A percentile compares a stretch with the other conserved stretches of the same genome.
phyloP scores from a whole-genome alignment of 805 yeast genomes.

The Debaryomyces tyrocola region DNA sequence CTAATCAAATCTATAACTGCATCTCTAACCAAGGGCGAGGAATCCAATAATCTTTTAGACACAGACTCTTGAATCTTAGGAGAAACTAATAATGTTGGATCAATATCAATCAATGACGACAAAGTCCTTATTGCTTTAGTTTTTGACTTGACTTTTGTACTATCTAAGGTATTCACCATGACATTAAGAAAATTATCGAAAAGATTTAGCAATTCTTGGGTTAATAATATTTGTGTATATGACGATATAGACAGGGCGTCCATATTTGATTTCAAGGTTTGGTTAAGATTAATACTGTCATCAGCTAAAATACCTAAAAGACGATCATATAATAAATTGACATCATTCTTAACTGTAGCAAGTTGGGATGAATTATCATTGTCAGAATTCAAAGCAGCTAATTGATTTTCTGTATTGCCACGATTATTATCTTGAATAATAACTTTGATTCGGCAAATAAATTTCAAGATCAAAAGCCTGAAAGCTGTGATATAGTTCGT shows the following conservation, averaged over 20 bases:
- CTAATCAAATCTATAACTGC: conserved; percentile 70
- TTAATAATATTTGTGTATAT: conserved; percentile 23
- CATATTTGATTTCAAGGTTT: conserved; percentile 8
- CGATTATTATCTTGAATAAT: not conserved
- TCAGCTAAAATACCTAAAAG: conserved; percentile 9
- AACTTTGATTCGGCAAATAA: not conserved
- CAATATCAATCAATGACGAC: conserved; percentile 52
- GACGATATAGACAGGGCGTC: conserved; percentile 12
- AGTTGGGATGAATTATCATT: not conserved
- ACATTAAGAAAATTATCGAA: conserved; percentile 56
- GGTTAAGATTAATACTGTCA: conserved; percentile 7
- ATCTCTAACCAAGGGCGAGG: conserved; percentile 72
- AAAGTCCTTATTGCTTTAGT: conserved; percentile 67
- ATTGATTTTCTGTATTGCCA: conserved; percentile 3
- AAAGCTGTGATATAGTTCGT: conserved; percentile 7
- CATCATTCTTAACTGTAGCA: not conserved
- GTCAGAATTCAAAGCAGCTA: conserved; percentile 10
- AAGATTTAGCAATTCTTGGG: conserved; percentile 31
- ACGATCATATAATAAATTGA: conserved; percentile 1
- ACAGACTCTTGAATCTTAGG: conserved; percentile 55
- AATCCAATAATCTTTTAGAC: conserved; percentile 51
- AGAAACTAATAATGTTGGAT: conserved; percentile 49
- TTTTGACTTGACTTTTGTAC: conserved; percentile 28
- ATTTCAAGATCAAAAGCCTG: conserved; percentile 15
- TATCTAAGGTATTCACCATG: conserved; percentile 38